Base-by-base conservation (phyloP, 345 rosid species). In the Atalantia buxifolia region DNA sequence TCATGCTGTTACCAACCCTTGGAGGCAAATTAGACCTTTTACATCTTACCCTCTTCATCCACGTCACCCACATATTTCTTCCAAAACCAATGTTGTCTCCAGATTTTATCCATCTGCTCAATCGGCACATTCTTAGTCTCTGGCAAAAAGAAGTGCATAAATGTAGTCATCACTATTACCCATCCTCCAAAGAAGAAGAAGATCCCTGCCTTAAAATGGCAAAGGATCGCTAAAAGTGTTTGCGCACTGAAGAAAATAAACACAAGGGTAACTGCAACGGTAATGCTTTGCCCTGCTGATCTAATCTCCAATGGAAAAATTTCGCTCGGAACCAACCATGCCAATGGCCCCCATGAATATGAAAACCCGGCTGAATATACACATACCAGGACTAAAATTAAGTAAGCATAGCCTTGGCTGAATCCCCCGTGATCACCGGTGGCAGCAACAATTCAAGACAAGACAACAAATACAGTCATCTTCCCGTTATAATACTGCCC, bases 401-500 rank as follows among this genome's bases (percentile, higher is more conserved):
- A 42, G 50, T 22, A 56, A 56, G 60, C 60, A 22, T 56, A 56
- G 60, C 60, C 25, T 56, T 6, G 2, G 8, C 60, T 56, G 3
- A 56, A 56, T 21, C n/a, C 60, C 5, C 60, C 60, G 0, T 56
- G 60, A 19, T 56, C 60, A 22, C 98, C 98, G 87, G 86, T 92
- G 86, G 94, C 94, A 19, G 95, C 98, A 90, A 91, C 83, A 79
- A 87, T 84, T 78, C 95, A 92, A 6, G 98, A 94, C 12, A 92
- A 77, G 36, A 90, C 81, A 18, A 92, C 94, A 74, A 90, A 91
- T 40, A 53, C 59, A 38, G 97, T 94, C 75, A 90, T 82, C 84
- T 76, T 84, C 53, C 93, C 95, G 30, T 81, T 84, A 77, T 74
- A 55, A n/a, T 88, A 86, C n/a, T 79, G 66, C 74, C 57, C 78